Conservation (phyloP, 176 grass and related monocot species). For the Oryza longistaminata region DNA sequence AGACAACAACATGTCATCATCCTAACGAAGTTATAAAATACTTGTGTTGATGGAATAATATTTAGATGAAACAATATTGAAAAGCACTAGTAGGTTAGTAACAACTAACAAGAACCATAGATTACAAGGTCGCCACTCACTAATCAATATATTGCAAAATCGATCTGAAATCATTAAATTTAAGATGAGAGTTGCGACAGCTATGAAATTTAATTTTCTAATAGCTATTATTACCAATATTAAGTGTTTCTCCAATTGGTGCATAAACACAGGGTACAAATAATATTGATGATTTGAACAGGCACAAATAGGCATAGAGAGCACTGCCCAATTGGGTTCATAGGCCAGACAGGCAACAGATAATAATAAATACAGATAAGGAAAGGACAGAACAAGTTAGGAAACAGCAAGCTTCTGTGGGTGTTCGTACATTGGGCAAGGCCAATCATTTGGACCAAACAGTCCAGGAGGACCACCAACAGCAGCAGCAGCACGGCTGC, state of each 20-base stretch:
- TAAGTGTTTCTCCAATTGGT: neutral
- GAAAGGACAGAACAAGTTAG: neutral
- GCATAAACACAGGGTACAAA: neutral
- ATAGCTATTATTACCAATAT: neutral
- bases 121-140: neutral
- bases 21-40: neutral
- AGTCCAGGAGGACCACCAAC: constrained; percentile 82
- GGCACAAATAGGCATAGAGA: neutral
- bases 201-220: neutral
- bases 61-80: neutral
- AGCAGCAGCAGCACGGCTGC: constrained; percentile 38
- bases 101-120: neutral
- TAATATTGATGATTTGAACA: neutral
- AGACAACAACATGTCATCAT: neutral
- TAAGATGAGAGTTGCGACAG: neutral
- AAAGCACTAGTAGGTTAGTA: neutral
- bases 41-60: neutral
- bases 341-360: neutral
- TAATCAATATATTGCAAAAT: neutral
- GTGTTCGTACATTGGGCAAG: constrained; percentile 83
- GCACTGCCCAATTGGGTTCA: neutral
- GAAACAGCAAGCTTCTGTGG: neutral
- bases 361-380: neutral
- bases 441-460: constrained; percentile 98
- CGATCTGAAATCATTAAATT: neutral